These are phyloP conservation scores for Sarocladiaceae sp. DNA, from an alignment of 2,329 filamentous ascomycete species.

Conservation along the genomic window DNA sequence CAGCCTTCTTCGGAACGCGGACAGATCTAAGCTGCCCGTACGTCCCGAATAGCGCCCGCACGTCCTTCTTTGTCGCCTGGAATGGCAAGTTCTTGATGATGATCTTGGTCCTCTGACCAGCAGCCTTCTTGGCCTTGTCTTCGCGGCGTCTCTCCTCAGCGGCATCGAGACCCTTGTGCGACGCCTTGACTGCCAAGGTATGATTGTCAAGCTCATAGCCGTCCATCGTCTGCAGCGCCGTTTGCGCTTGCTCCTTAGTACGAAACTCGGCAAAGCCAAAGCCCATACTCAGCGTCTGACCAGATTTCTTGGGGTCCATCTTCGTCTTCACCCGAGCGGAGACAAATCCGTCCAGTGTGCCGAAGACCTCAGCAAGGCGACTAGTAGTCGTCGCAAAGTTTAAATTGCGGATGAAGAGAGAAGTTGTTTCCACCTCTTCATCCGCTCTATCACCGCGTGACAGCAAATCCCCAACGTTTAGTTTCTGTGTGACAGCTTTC, in stretches of 20 bases:
- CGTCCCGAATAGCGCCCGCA: constrained; percentile 75
- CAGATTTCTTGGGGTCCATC: constrained; percentile 82
- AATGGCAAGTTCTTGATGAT: constrained; percentile 98
- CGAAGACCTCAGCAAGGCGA: constrained; percentile 70
- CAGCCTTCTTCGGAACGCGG: constrained; percentile 91
- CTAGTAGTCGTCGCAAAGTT: constrained; percentile 83
- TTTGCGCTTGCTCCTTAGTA: constrained; percentile 68
- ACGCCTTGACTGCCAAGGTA: constrained; percentile 75
- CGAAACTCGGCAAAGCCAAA: constrained; percentile 93
- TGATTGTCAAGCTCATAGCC: constrained; percentile 83
- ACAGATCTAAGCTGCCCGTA: constrained; percentile 92
- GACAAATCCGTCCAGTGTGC: constrained; percentile 77
- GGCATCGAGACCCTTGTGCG: constrained; percentile 80
- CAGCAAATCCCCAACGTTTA: constrained; percentile 7
- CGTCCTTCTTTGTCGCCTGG: constrained; percentile 88
- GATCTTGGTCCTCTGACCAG: constrained; percentile 78
- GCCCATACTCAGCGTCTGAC: constrained; percentile 88
- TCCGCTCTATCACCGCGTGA: constrained; percentile 34
- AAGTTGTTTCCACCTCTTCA: constrained; percentile 58
- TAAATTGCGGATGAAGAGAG: constrained; percentile 88
- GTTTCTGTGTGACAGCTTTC: constrained; percentile 12
- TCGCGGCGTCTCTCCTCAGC: constrained; percentile 80
- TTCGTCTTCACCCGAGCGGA: constrained; percentile 90
- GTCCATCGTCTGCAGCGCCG: constrained; percentile 80
- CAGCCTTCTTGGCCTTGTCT: constrained; percentile 74